Evolutionary conservation across 164 flowering plant species (phyloP).

Genomic region (Tetracentron sinense): DNA sequence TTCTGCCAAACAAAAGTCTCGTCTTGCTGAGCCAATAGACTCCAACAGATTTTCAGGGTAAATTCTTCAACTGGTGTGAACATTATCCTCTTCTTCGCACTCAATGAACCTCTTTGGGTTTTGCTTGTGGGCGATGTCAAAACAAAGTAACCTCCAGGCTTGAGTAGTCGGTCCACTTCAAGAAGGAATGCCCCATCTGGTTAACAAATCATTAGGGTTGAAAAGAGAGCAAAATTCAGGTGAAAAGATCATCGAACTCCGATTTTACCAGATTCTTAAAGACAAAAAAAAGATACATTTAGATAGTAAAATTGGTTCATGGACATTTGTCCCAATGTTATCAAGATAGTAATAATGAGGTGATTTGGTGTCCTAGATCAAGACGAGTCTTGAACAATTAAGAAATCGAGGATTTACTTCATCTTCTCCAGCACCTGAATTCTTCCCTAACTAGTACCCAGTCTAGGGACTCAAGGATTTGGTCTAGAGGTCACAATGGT

Average conservation of each 20-base stretch:
- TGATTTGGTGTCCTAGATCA: too few relatives aligned
- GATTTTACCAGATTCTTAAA: background rate
- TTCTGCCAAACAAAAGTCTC: conserved; percentile 97
- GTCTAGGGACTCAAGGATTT: too few relatives aligned
- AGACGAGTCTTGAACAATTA: too few relatives aligned
- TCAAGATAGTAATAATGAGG: too few relatives aligned
- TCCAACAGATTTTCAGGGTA: conserved; percentile 78
- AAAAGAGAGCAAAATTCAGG: background rate
- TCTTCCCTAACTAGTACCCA: too few relatives aligned
- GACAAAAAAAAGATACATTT: too few relatives aligned
- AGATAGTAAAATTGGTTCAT: too few relatives aligned
- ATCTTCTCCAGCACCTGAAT: too few relatives aligned
- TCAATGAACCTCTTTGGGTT: conserved; percentile 39
- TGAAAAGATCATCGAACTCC: background rate
- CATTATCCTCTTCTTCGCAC: conserved; percentile 41
- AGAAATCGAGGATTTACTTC: too few relatives aligned
- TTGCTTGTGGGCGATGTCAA: conserved; percentile 62
- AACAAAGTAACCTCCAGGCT: conserved; percentile 97
- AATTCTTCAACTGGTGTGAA: conserved; percentile 57
- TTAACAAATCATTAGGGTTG: conserved; percentile 15
- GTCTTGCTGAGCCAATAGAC: conserved; percentile 79
- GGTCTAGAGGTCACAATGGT: too few relatives aligned
- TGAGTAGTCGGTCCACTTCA: conserved; percentile 86
- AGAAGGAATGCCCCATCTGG: conserved; percentile 80
- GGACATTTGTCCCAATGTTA: too few relatives aligned